phyloP scores from a whole-genome alignment of 1,284 basidiomycete genomes.

The Tetrapyrgos nigripes region DNA sequence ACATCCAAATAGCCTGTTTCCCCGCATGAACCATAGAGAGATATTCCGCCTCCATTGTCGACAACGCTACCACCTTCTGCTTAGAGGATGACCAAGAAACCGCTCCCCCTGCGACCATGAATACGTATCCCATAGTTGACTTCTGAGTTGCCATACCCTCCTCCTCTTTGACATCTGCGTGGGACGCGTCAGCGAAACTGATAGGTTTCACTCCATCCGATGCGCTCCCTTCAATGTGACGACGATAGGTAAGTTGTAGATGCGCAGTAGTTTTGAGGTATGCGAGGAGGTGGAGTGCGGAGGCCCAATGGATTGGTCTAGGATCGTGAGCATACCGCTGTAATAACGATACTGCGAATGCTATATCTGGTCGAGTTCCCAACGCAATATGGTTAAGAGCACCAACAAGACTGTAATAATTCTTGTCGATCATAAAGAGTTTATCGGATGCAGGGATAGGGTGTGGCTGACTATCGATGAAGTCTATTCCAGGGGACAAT shows the following conservation, averaged over 20 bases:
- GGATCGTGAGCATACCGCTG: background rate
- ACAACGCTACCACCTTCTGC: constrained; percentile 27
- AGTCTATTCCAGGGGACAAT: too few relatives aligned
- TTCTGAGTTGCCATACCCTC: too few relatives aligned
- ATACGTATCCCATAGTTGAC: too few relatives aligned
- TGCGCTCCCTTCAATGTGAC: constrained; percentile 10
- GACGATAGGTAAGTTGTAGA: background rate
- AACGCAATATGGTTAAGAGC: too few relatives aligned
- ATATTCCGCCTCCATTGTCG: constrained; percentile 34
- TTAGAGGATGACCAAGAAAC: constrained; percentile 18
- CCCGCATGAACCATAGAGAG: constrained; percentile 24
- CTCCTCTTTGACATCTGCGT: too few relatives aligned
- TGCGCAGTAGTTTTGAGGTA: background rate
- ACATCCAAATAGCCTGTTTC: too few relatives aligned
- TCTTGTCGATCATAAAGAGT: too few relatives aligned
- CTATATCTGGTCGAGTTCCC: too few relatives aligned
- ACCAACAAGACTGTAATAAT: too few relatives aligned
- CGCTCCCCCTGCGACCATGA: background rate
- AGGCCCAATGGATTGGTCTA: background rate
- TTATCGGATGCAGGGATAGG: background rate
- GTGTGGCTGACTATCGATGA: background rate
- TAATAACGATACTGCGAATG: background rate
- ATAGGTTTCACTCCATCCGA: background rate
- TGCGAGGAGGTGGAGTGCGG: background rate
- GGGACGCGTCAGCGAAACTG: background rate